Evolutionary conservation across 2,329 filamentous ascomycete genomes (phyloP).

Genomic region (Colletotrichum destructivum): DNA sequence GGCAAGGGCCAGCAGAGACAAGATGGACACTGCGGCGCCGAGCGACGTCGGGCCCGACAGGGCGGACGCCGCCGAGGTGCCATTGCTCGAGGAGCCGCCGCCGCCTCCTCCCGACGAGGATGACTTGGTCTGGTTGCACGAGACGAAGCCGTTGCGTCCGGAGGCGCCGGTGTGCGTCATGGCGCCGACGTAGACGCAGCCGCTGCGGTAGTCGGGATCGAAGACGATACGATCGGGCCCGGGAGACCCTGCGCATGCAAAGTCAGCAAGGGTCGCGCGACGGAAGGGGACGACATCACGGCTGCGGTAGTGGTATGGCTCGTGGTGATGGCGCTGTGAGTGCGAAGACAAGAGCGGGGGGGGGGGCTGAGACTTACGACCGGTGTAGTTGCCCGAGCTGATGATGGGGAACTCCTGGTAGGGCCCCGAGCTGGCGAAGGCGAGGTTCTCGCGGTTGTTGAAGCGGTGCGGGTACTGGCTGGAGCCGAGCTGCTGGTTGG

Average conservation of each 20-base stretch:
- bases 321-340: no score
- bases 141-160: constrained; percentile 75
- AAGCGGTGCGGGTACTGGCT: constrained; percentile 56
- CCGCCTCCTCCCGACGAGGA: not conserved
- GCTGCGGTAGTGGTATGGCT: no score
- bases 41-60: not conserved
- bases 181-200: constrained; percentile 71
- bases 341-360: no score
- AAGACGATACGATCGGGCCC: constrained; percentile 79
- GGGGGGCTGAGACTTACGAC: constrained; percentile 48
- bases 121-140: constrained; percentile 57
- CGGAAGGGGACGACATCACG: no score
- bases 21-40: not conserved
- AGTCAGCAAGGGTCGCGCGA: constrained; percentile 25
- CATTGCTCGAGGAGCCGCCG: not conserved
- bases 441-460: constrained; percentile 57
- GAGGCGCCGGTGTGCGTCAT: constrained; percentile 81
- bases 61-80: constrained; percentile 1
- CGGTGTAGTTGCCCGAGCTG: constrained; percentile 51
- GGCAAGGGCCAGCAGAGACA: constrained; percentile 22
- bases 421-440: constrained; percentile 51
- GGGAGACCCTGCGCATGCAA: constrained; percentile 64
- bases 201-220: constrained; percentile 55
- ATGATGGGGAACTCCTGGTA: constrained; percentile 59
- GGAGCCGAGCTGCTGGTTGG: constrained; percentile 30